Base-by-base conservation (phyloP, 176 grass and related monocot genomes). In the Guadua angustifolia region DNA sequence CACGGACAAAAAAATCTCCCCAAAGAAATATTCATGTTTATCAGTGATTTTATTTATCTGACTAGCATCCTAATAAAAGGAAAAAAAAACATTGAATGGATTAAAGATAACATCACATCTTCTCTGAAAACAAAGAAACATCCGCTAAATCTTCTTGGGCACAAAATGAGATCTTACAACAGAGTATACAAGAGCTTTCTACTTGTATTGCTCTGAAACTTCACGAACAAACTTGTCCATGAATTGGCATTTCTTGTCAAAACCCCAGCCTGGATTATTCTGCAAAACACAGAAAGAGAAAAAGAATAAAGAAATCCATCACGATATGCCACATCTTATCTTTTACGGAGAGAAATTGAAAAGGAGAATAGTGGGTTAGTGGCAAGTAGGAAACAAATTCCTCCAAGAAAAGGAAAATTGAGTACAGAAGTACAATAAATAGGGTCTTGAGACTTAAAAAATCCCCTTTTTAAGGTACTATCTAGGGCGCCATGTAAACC, bases 191-290 rank as follows among this genome's bases (percentile, higher is more conserved):
- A 74, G 40, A 63, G 9, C 25, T 60, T 84, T 84, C 73, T 89
- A 93, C 44, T 89, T 93, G 85, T 95, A 95, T 16, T 89, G 89
- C 81, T 89, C 85, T 33, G 89, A 90, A 78, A 95, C 83, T 83
- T 93, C 91, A 76, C 80, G 74, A 16, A 83, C 89, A 92, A 95
- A 90, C 85, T 95, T 98, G 89, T 95, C 91, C 89, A 94, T 95
- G 82, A 95, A 95, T 42, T 93, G 89, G 22, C 93, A 95, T 78
- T 95, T 95, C 77, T 92, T 94, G 83, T 92, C 66, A 79, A 90
- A 98, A 73, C 88, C 91, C 93, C 74, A 92, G 21, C 91, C 89
- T 71, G 93, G 93, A 86, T 94, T 98, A 79, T 94, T 95, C 91
- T 98, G 83, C 75, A 93, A 84, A 60, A 45, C 49, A 63, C 17